These are phyloP conservation scores for Rhodotorula sp. DNA, from an alignment of 1,284 basidiomycete species.

Conservation along the genomic window DNA sequence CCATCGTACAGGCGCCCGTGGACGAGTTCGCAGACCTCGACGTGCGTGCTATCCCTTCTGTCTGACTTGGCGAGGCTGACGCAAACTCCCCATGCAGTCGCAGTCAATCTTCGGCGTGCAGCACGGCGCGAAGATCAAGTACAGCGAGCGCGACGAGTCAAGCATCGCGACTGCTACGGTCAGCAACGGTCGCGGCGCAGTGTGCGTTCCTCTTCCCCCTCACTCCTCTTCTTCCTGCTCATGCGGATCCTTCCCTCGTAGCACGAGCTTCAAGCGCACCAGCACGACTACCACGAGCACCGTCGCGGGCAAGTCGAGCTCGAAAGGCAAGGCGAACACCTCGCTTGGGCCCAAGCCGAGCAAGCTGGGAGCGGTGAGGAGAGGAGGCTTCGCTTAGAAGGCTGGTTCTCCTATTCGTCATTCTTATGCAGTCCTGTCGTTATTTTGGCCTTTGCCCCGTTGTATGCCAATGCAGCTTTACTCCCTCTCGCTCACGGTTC, in stretches of 20 bases:
- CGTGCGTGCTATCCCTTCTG: neutral
- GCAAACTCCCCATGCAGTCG: slow-evolving; percentile 1
- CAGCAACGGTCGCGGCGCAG: slow-evolving; percentile 12
- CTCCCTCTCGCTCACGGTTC: neutral
- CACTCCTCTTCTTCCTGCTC: neutral
- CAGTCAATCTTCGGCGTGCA: neutral
- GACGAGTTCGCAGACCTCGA: slow-evolving; percentile 20
- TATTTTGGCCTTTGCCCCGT: neutral
- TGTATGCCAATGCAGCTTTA: neutral
- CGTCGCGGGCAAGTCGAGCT: neutral
- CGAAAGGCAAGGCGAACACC: neutral
- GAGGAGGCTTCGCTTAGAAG: neutral
- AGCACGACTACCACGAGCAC: neutral
- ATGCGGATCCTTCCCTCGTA: neutral
- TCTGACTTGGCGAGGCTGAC: neutral
- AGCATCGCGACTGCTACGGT: neutral
- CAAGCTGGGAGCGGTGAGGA: slow-evolving; percentile 8
- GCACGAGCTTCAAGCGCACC: slow-evolving; percentile 27
- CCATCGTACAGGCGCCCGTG: neutral
- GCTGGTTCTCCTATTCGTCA: neutral
- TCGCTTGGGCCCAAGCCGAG: slow-evolving; percentile 8
- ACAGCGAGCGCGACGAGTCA: slow-evolving; percentile 22
- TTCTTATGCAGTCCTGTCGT: neutral
- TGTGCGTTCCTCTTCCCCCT: slow-evolving; percentile 15
- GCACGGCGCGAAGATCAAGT: neutral